Percentiles rank a stretch among this genome's conserved stretches.
Evolutionary conservation across 441 rosid genomes (phyloP).

Genomic region (Syzygium syzygioides): DNA sequence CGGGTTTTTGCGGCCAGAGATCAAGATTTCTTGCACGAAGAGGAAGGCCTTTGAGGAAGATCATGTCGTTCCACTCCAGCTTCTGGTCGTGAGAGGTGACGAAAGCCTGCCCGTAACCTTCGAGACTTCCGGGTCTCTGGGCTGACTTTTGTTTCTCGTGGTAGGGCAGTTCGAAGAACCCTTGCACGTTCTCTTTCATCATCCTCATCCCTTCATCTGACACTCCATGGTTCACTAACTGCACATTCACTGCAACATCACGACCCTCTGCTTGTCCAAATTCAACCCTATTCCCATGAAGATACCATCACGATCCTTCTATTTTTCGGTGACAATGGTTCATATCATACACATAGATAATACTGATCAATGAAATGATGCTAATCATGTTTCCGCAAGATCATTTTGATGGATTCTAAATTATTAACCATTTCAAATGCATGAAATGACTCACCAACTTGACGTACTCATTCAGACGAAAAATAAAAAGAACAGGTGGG

Average conservation of each 20-base stretch:
- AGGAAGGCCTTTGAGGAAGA: conserved; percentile 30
- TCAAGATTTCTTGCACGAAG: conserved; percentile 13
- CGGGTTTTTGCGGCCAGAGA: conserved; percentile 25
- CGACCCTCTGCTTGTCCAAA: not conserved
- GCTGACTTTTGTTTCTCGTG: conserved; percentile 26
- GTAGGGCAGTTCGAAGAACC: conserved; percentile 29
- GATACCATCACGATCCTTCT: not conserved
- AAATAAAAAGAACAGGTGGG: not conserved
- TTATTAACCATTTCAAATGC: not conserved
- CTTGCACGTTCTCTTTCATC: conserved; percentile 8
- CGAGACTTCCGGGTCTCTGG: conserved; percentile 27
- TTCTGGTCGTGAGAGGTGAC: conserved; percentile 30
- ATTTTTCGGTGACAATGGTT: not conserved
- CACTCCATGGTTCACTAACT: conserved; percentile 36
- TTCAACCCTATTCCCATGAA: not conserved
- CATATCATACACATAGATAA: no score
- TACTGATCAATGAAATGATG: no score
- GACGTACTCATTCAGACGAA: no score
- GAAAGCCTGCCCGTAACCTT: conserved; percentile 41
- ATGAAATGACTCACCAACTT: not conserved
- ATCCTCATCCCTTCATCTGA: conserved; percentile 5
- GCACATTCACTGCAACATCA: not conserved
- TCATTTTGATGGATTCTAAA: no score
- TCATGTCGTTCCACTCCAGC: conserved; percentile 37
- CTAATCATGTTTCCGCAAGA: no score